Percentiles rank a stretch among this genome's conserved stretches.
These are phyloP conservation scores for Dictyostelium firmibasis DNA, from an alignment of 78 protist species.

Conservation along the genomic window DNA sequence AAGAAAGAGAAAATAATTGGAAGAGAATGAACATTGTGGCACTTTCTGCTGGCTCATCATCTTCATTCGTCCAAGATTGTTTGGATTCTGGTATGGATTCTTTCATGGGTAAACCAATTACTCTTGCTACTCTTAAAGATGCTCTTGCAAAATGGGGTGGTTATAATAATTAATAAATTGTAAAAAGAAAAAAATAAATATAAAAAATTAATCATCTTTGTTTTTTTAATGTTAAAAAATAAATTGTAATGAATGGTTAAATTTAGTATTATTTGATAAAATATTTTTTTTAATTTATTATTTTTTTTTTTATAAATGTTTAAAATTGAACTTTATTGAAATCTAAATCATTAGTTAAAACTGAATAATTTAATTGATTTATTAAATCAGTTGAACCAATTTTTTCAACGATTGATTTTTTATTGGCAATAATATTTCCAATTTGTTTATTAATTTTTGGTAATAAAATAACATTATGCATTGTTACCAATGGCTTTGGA, in stretches of 20 bases:
- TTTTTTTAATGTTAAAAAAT: no score
- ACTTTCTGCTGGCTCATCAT: conserved; percentile 60
- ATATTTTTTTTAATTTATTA: background rate
- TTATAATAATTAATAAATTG: background rate
- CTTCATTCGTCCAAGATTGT: conserved; percentile 68
- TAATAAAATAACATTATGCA: conserved; percentile 8
- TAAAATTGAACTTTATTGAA: conserved; percentile 18
- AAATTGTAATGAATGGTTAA: no score
- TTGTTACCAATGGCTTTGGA: conserved; percentile 13
- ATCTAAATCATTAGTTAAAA: conserved; percentile 27
- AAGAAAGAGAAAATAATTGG: conserved; percentile 60
- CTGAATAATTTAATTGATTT: background rate
- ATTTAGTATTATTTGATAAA: no score
- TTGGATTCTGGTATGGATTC: conserved; percentile 68
- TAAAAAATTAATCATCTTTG: no score
- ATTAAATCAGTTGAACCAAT: background rate
- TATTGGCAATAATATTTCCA: background rate
- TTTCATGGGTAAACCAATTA: conserved; percentile 59
- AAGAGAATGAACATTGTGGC: conserved; percentile 69
- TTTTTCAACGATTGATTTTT: background rate
- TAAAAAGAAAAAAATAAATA: background rate
- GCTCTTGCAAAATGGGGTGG: conserved; percentile 57
- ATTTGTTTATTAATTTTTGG: conserved; percentile 29
- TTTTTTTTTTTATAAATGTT: background rate
- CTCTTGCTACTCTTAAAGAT: conserved; percentile 17